Evolutionary conservation across 2,329 filamentous ascomycete genomes (phyloP).

Genomic region (Neurospora crassa): DNA sequence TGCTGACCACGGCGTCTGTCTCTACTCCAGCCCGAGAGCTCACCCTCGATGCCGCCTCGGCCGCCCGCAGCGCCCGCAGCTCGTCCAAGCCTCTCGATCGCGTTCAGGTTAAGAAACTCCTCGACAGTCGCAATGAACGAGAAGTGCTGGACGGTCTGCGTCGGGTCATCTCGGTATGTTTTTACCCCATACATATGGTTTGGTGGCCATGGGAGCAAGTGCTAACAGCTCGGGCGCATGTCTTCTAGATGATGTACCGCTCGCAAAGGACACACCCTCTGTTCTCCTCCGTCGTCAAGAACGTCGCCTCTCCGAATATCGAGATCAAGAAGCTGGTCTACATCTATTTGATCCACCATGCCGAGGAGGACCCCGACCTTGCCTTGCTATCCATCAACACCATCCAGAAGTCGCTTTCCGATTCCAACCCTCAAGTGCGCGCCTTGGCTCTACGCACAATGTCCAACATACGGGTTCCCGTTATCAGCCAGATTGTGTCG

Average conservation of each 20-base stretch:
- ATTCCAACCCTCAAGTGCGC: slow-evolving; percentile 81
- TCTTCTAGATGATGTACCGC: slow-evolving; percentile 80
- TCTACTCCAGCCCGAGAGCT: slow-evolving; percentile 70
- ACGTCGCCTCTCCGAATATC: slow-evolving; percentile 85
- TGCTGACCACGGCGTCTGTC: slow-evolving; percentile 1
- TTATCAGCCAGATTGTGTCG: slow-evolving; percentile 95
- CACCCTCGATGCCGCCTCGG: slow-evolving; percentile 91
- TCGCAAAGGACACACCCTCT: slow-evolving; percentile 80
- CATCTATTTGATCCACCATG: slow-evolving; percentile 94
- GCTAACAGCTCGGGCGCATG: not conserved
- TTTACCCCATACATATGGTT: not conserved
- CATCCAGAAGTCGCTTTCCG: slow-evolving; percentile 94
- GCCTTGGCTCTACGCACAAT: slow-evolving; percentile 92
- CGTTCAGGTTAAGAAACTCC: slow-evolving; percentile 84
- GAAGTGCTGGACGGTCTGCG: slow-evolving; percentile 89
- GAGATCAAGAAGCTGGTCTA: slow-evolving; percentile 98
- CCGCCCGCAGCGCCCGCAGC: slow-evolving; percentile 59
- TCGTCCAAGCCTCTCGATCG: slow-evolving; percentile 59
- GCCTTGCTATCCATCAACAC: slow-evolving; percentile 96
- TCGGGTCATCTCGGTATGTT: slow-evolving; percentile 71
- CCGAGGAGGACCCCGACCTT: slow-evolving; percentile 90
- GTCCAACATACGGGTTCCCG: slow-evolving; percentile 93
- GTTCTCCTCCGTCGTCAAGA: slow-evolving; percentile 98
- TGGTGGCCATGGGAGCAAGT: not conserved
- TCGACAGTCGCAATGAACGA: slow-evolving; percentile 87